phyloP scores from a whole-genome alignment of 192 early-diverging fungal species.

The Coemansia furcata region DNA sequence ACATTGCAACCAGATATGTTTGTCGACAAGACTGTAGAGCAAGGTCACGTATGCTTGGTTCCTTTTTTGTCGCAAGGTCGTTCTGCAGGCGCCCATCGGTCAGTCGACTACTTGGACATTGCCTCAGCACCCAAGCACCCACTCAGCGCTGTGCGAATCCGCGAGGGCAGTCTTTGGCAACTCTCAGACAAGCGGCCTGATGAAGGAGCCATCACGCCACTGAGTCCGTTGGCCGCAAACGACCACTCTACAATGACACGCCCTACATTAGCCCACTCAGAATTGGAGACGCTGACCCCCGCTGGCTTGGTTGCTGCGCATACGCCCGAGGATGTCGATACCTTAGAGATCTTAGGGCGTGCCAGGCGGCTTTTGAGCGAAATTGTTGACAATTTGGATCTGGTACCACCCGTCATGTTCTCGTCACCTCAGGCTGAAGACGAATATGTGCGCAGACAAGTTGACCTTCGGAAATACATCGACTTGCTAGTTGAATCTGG shows the following conservation, averaged over 20 bases:
- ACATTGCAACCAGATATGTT: conserved; percentile 28
- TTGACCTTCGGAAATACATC: conserved; percentile 69
- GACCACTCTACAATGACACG: too few relatives aligned
- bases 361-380: conserved; percentile 37
- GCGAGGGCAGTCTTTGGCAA: conserved; percentile 7
- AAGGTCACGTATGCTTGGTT: conserved; percentile 36
- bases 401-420: conserved; percentile 39
- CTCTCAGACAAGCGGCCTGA: background rate
- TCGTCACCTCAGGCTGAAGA: conserved; percentile 33
- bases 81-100: background rate
- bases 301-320: background rate
- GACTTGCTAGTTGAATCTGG: conserved; percentile 68
- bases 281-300: background rate
- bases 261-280: background rate
- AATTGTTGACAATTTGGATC: conserved; percentile 32
- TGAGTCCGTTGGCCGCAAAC: background rate
- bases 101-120: conserved; percentile 39
- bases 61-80: conserved; percentile 19
- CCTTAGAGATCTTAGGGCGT: conserved; percentile 14
- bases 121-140: conserved; percentile 1
- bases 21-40: conserved; percentile 43
- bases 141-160: conserved; percentile 22
- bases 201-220: background rate
- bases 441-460: conserved; percentile 51
- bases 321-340: conserved; percentile 5